These are phyloP conservation scores for Gossypium schwendimanii DNA, from an alignment of 441 rosid genomes.

Conservation along the genomic window DNA sequence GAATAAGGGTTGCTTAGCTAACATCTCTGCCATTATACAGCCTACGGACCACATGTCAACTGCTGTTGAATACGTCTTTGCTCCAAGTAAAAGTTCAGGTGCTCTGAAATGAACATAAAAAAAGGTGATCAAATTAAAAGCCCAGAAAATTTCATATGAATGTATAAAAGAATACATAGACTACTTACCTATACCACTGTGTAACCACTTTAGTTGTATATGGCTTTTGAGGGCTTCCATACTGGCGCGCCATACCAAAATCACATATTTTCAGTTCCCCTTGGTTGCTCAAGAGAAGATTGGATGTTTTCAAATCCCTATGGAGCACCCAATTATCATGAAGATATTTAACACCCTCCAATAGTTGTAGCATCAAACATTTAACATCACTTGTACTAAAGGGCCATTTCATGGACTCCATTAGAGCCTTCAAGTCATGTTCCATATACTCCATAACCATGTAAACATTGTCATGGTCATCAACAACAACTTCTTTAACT, in stretches of 20 bases:
- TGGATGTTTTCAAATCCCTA: conserved; percentile 33
- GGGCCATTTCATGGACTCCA: conserved; percentile 61
- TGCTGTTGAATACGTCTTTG: conserved; percentile 75
- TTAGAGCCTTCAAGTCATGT: conserved; percentile 68
- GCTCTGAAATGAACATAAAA: conserved; percentile 42
- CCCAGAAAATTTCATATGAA: background rate
- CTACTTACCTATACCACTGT: conserved; percentile 70
- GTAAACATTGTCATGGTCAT: conserved; percentile 47
- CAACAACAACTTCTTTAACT: conserved; percentile 77
- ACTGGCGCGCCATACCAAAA: conserved; percentile 76
- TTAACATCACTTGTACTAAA: conserved; percentile 83
- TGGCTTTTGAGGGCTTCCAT: conserved; percentile 74
- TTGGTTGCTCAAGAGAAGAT: conserved; percentile 52
- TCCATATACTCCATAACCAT: conserved; percentile 96
- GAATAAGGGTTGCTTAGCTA: conserved; percentile 61
- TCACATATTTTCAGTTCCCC: conserved; percentile 81
- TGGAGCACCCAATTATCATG: conserved; percentile 90
- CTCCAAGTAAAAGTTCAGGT: conserved; percentile 77
- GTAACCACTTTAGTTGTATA: conserved; percentile 75
- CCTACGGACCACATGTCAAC: conserved; percentile 96
- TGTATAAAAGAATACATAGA: background rate
- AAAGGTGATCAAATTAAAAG: conserved; percentile 4
- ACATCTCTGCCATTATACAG: conserved; percentile 84
- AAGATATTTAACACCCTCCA: conserved; percentile 75
- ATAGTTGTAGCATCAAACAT: conserved; percentile 70